Evolutionary conservation across 805 yeast species (phyloP).

Genomic region (Gaillardinia entomophila): DNA sequence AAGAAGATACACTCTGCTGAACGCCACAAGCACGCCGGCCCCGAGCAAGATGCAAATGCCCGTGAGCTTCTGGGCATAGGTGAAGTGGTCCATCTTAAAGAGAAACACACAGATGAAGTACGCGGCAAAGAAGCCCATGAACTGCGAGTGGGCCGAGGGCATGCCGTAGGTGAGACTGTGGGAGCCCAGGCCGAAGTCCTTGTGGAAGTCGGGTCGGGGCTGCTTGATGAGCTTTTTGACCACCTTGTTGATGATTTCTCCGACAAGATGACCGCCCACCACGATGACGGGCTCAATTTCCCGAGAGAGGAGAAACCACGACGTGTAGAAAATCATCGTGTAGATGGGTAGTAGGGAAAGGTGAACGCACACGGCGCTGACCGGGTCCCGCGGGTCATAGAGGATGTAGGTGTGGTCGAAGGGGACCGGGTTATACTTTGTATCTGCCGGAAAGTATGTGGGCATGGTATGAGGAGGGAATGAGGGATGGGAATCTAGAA

Average conservation of each 20-base stretch:
- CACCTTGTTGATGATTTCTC: conserved; percentile 67
- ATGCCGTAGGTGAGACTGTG: conserved; percentile 72
- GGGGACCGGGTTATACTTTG: conserved; percentile 38
- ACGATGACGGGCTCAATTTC: conserved; percentile 81
- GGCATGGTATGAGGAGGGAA: conserved; percentile 7
- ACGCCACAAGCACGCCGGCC: conserved; percentile 43
- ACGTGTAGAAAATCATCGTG: conserved; percentile 68
- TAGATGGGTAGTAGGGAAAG: conserved; percentile 79
- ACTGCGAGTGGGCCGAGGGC: conserved; percentile 97
- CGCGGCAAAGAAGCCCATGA: conserved; percentile 79
- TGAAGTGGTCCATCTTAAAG: conserved; percentile 36
- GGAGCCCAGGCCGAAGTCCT: conserved; percentile 39
- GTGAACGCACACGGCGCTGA: conserved; percentile 61
- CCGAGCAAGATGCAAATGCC: conserved; percentile 22
- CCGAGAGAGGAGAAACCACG: conserved; percentile 78
- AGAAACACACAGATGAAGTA: conserved; percentile 43
- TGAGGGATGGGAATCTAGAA: conserved; percentile 4
- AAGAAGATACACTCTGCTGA: conserved; percentile 68
- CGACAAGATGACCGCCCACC: conserved; percentile 79
- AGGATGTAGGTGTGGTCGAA: conserved; percentile 84
- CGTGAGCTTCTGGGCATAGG: conserved; percentile 14
- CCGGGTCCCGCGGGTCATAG: conserved; percentile 60
- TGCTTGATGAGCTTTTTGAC: conserved; percentile 61
- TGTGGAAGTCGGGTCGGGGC: conserved; percentile 65
- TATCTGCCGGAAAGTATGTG: conserved; percentile 8